These are phyloP conservation scores for Arachnomyces sp. DNA, from an alignment of 2,329 filamentous ascomycete genomes.

Conservation along the genomic window DNA sequence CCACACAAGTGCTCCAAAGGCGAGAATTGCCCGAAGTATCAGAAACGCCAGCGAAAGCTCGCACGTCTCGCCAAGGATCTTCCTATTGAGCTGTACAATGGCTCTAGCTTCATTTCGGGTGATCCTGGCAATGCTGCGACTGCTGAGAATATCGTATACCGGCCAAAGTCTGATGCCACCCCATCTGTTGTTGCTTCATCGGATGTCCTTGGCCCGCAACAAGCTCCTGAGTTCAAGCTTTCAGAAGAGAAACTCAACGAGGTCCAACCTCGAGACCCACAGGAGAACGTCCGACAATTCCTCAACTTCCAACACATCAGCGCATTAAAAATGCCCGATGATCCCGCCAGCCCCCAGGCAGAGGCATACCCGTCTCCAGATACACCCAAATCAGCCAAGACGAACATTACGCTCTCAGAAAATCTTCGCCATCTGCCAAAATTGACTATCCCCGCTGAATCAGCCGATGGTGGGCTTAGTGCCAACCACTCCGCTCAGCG, in stretches of 20 bases:
- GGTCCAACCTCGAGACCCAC: slow-evolving; percentile 67
- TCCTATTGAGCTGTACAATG: slow-evolving; percentile 63
- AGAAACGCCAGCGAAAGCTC: slow-evolving; percentile 69
- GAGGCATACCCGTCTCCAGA: slow-evolving; percentile 45
- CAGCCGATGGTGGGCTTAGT: slow-evolving; percentile 60
- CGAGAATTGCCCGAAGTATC: slow-evolving; percentile 75
- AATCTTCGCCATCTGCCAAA: slow-evolving; percentile 50
- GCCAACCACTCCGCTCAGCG: slow-evolving; percentile 21
- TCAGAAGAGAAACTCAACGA: slow-evolving; percentile 66
- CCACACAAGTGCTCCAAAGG: slow-evolving; percentile 80
- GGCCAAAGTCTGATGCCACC: slow-evolving; percentile 65
- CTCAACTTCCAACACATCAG: slow-evolving; percentile 67
- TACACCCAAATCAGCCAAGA: slow-evolving; percentile 25
- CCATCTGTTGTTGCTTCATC: slow-evolving; percentile 87
- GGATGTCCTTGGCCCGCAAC: slow-evolving; percentile 70
- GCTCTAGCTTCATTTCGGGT: slow-evolving; percentile 65
- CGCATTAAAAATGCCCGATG: slow-evolving; percentile 35
- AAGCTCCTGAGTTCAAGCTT: slow-evolving; percentile 57
- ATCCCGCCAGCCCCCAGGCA: slow-evolving; percentile 54
- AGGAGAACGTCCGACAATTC: slow-evolving; percentile 90
- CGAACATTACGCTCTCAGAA: slow-evolving; percentile 35
- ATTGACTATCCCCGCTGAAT: slow-evolving; percentile 55
- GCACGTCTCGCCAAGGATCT: slow-evolving; percentile 68
- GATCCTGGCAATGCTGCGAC: slow-evolving; percentile 71
- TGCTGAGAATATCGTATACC: slow-evolving; percentile 46